Percentiles rank a stretch among this genome's conserved stretches.
Evolutionary conservation across 495 filamentous ascomycete genomes (phyloP).

Genomic region (Friedmanniomyces endolithicus): DNA sequence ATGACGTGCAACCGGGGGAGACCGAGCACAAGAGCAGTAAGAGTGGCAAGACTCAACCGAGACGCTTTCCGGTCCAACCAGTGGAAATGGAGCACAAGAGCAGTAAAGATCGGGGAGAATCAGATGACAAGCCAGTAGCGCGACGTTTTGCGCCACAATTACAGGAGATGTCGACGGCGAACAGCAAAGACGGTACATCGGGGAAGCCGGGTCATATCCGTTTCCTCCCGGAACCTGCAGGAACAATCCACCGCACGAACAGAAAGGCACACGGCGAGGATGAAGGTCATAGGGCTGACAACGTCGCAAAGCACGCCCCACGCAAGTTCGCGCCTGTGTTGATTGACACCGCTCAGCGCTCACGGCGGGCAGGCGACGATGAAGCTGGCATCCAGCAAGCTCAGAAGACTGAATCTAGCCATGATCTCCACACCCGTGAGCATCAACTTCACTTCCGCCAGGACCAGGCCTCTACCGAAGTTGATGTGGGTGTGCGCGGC

Average conservation of each 20-base stretch:
- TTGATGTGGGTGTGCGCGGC: neutral
- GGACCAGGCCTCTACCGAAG: neutral
- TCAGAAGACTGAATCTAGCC: slow-evolving; percentile 32
- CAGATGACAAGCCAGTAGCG: slow-evolving; percentile 26
- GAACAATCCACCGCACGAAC: slow-evolving; percentile 50
- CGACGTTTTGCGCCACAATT: slow-evolving; percentile 45
- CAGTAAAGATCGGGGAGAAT: neutral
- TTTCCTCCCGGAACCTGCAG: slow-evolving; percentile 54
- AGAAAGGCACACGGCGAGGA: slow-evolving; percentile 20
- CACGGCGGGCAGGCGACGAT: slow-evolving; percentile 31
- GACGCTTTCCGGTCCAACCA: slow-evolving; percentile 48
- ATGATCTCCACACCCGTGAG: slow-evolving; percentile 12
- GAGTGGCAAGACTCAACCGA: slow-evolving; percentile 28
- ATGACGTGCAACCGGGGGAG: slow-evolving; percentile 50
- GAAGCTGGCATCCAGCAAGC: slow-evolving; percentile 20
- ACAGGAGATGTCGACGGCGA: slow-evolving; percentile 44
- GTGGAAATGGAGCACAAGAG: slow-evolving; percentile 52
- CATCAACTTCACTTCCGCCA: slow-evolving; percentile 10
- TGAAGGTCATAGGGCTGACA: neutral
- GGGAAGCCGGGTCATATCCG: slow-evolving; percentile 18
- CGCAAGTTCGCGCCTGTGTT: slow-evolving; percentile 46
- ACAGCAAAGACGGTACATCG: slow-evolving; percentile 25
- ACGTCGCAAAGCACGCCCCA: slow-evolving; percentile 10
- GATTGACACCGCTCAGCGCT: slow-evolving; percentile 45
- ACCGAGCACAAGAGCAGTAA: slow-evolving; percentile 47